Base-by-base conservation (phyloP, 495 filamentous ascomycete genomes). In the Corynascus novoguineensis region DNA sequence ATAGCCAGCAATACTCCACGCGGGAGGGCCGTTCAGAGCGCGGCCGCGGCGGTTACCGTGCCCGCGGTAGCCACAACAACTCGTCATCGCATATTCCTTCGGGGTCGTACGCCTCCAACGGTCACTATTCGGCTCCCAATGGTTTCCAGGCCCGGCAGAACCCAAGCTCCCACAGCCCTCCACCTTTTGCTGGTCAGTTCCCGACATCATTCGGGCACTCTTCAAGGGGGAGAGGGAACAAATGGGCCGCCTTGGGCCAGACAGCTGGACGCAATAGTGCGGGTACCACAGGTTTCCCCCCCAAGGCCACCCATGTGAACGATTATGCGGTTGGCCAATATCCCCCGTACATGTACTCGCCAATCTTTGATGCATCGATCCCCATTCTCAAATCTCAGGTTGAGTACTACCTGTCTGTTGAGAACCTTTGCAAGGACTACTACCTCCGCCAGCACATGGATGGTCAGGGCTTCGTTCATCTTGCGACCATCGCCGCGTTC, bases 341-440 rank as follows among this genome's bases (percentile, higher is more conserved):
- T 31, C 29, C 57, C 6, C 56, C 61, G 21, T 68, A 60, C 31
- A 44, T 60, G 34, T 59, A 57, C 21, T 38, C 48, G 22, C 55
- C 50, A 8, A 24, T 51, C 25, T 61, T 50, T 42, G 68, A 72
- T 31, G 32, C 55, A 2, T 27, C 67, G 28, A 37, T 67, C n/a
- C 37, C 49, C 4, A 54, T 69, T 6, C 55, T 67, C 44, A 65
- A 46, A 48, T 77, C 82, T 65, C 92, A 97, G 70, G 73, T 97
- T 72, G 88, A 95, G 63, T 97, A 97, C 73, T 98, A 97, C 70
- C 93, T 98, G 73, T 97, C 92, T 0, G 80, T 96, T 9, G 90
- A 97, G 61, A 97, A 97, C 68, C 81, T 97, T 53, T 92, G 89
- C 81, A 97, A 95, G 72, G 93, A 98, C 64, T 79, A 86, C 62